phyloP scores from a whole-genome alignment of 225 moss, liverwort and hornwort species.

The Sphagnum contortum region DNA sequence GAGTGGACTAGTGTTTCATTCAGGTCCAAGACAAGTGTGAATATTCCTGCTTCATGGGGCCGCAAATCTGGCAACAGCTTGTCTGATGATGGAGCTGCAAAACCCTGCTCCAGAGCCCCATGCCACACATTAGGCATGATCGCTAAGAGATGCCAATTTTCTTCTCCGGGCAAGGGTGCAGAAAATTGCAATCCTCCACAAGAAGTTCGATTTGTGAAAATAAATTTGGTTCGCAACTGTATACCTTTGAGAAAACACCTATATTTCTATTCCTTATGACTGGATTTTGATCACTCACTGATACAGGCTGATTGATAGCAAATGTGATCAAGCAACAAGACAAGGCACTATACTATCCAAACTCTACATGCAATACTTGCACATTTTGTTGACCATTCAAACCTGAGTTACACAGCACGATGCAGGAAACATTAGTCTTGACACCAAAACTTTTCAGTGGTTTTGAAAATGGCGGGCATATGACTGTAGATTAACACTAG shows the following conservation, averaged over 20 bases:
- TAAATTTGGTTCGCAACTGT: not conserved
- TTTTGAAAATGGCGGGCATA: no score
- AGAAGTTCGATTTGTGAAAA: not conserved
- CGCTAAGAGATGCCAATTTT: not conserved
- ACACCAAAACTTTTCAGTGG: no score
- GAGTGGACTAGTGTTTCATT: conserved; percentile 95
- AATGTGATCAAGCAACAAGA: no score
- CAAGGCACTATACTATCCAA: not conserved
- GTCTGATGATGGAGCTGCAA: conserved; percentile 90
- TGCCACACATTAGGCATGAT: not conserved
- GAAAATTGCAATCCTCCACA: not conserved
- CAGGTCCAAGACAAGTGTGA: conserved; percentile 91
- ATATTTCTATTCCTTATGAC: not conserved
- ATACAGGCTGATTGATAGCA: not conserved
- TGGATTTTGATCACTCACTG: not conserved
- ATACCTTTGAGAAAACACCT: not conserved
- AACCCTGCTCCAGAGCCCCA: conserved; percentile 47
- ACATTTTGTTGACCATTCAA: no score
- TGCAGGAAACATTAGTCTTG: no score
- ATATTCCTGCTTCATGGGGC: conserved; percentile 78
- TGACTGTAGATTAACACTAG: not conserved
- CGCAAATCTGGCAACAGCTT: conserved; percentile 92
- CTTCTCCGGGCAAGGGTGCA: not conserved
- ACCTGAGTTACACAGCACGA: no score
- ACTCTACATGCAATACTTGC: no score